These are phyloP conservation scores for Diaporthe citriasiana DNA, from an alignment of 2,329 filamentous ascomycete genomes.

Conservation along the genomic window DNA sequence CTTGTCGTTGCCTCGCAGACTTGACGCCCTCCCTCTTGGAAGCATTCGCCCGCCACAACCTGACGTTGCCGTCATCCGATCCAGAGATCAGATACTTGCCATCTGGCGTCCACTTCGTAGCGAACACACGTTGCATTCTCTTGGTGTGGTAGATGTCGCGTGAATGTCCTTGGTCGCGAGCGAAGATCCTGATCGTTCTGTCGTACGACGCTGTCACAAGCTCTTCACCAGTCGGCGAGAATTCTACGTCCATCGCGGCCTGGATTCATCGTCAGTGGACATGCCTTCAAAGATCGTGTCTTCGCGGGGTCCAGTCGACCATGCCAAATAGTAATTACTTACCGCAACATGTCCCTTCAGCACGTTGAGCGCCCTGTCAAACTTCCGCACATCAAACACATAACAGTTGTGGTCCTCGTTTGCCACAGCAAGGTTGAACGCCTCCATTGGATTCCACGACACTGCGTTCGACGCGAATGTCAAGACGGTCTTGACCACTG, in stretches of 20 bases:
- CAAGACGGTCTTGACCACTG: slow-evolving; percentile 84
- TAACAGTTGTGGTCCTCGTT: slow-evolving; percentile 93
- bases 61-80: slow-evolving; percentile 82
- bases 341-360: slow-evolving; percentile 85
- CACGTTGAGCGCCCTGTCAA: slow-evolving; percentile 89
- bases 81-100: slow-evolving; percentile 91
- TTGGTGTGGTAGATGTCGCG: slow-evolving; percentile 98
- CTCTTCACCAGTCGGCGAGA: slow-evolving; percentile 93
- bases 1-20: slow-evolving; percentile 85
- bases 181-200: slow-evolving; percentile 89
- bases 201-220: slow-evolving; percentile 92
- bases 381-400: slow-evolving; percentile 94
- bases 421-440: slow-evolving; percentile 84
- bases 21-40: slow-evolving; percentile 88
- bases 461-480: slow-evolving; percentile 87
- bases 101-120: slow-evolving; percentile 87
- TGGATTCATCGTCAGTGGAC: not conserved
- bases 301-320: not conserved
- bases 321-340: slow-evolving; percentile 53
- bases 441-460: slow-evolving; percentile 96
- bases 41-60: slow-evolving; percentile 91
- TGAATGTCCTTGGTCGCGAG: slow-evolving; percentile 83
- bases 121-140: slow-evolving; percentile 96
- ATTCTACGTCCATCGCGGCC: slow-evolving; percentile 97
- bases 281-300: not conserved